Base-by-base conservation (phyloP, 2,329 filamentous ascomycete genomes). In the Epichloe gansuensis region DNA sequence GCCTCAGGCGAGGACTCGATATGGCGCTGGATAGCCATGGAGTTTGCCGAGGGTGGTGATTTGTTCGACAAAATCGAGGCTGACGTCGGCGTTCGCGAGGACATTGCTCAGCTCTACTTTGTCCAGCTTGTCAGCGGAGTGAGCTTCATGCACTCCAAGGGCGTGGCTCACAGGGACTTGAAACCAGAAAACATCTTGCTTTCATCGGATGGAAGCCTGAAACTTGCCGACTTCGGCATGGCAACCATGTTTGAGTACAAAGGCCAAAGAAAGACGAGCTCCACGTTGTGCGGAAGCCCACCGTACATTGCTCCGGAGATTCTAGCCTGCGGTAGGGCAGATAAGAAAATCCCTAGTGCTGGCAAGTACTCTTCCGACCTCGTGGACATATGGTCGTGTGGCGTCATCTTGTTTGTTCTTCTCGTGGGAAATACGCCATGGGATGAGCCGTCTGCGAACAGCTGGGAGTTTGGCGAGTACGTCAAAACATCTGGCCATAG, bases 1-100 rank as follows among this genome's bases (percentile, higher is more conserved):
- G 84, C 86, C 43, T 86, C 85, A 2, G 91, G 90, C 52, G 88
- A 96, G 67, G 91, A 98, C 65, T 63, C 76, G 0, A 72, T 84
- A 17, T 98, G 93, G 91, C 82, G 87, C 60, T 98, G 93, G 93
- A 95, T 98, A 61, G 91, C 91, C 41, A 96, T 98, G 90, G 93
- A 98, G 69, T 85, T 88, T 60, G 93, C 93, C 46, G 88, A 94
- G 61, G 93, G 93, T 43, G 93, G 93, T 11, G 93, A 98, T 66
- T 76, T 98, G 7, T 98, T 98, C 68, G 93, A 98, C 81, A 98
- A 98, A 75, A 97, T 98, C 61, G 94, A 98, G 71, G 91, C 93
- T 17, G 93, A 98, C 67, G 88, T 91, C 45, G 93, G 93, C 47
- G 89, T 97, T n/a, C 81, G 85, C 6, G 83, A 95, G 67, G 88